Evolutionary conservation across 2,329 filamentous ascomycete genomes (phyloP).

Genomic region (Exophiala spinifera): DNA sequence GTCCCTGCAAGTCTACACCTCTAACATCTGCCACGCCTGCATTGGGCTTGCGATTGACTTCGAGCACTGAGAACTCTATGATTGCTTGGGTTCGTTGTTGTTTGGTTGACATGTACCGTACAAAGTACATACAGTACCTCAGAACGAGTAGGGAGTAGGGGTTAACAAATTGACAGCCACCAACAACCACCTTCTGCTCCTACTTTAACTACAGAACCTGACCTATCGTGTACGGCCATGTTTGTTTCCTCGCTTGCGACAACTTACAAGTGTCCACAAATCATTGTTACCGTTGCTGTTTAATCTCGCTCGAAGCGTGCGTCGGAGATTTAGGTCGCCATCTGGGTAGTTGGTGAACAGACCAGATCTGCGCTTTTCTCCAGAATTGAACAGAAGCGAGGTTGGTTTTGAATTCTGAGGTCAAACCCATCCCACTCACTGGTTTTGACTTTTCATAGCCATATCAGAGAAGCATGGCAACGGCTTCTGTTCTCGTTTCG

Average conservation of each 20-base stretch:
- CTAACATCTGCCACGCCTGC: not conserved
- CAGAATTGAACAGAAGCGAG: not conserved
- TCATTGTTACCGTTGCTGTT: not conserved
- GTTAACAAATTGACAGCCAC: no score
- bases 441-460: not conserved
- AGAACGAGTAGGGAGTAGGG: no score
- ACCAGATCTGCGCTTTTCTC: not conserved
- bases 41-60: conserved; percentile 4
- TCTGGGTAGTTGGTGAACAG: not conserved
- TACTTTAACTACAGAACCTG: no score
- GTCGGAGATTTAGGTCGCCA: not conserved
- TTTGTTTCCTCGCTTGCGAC: not conserved
- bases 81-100: not conserved
- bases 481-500: no score
- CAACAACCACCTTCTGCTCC: no score
- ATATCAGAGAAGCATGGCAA: no score
- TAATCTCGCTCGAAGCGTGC: not conserved
- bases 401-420: not conserved
- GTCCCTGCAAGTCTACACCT: not conserved
- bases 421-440: no score
- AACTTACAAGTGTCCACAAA: not conserved
- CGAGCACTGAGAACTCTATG: not conserved
- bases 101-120: not conserved
- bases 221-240: no score
- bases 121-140: no score